Percentiles rank a stretch among this genome's conserved stretches.
Evolutionary conservation across 768 basidiomycete species (phyloP).

Genomic region (Tulasnella sp.): DNA sequence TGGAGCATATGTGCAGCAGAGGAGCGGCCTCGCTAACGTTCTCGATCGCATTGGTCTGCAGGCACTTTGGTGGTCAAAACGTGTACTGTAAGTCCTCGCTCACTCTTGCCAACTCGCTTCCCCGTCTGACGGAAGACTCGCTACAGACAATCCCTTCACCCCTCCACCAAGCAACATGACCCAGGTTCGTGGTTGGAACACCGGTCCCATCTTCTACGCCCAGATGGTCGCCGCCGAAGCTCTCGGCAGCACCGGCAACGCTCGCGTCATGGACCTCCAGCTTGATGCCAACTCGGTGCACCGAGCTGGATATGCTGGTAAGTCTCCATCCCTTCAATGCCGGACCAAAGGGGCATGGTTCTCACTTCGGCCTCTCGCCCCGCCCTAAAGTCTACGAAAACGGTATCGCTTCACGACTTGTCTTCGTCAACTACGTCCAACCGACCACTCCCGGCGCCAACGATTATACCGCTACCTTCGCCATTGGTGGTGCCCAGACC

Average conservation of each 20-base stretch:
- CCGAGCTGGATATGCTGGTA: slow-evolving; percentile 19
- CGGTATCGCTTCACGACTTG: slow-evolving; percentile 10
- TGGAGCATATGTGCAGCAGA: neutral
- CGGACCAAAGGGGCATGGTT: neutral
- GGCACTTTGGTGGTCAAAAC: slow-evolving; percentile 39
- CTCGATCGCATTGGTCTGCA: neutral
- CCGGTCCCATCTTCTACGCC: slow-evolving; percentile 24
- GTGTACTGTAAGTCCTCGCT: slow-evolving; percentile 9
- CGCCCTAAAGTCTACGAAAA: neutral
- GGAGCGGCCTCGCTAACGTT: neutral
- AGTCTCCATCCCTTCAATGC: neutral
- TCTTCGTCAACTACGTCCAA: slow-evolving; percentile 26
- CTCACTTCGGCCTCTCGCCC: neutral
- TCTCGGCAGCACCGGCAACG: slow-evolving; percentile 6
- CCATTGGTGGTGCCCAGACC: slow-evolving; percentile 23
- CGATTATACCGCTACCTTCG: slow-evolving; percentile 24
- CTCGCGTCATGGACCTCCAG: slow-evolving; percentile 14
- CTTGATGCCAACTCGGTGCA: neutral
- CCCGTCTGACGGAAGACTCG: neutral
- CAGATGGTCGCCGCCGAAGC: slow-evolving; percentile 20
- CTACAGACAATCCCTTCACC: slow-evolving; percentile 19
- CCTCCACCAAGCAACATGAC: slow-evolving; percentile 21
- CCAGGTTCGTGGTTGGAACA: slow-evolving; percentile 1
- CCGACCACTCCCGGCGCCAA: neutral
- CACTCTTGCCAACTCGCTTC: neutral